Percentiles rank a stretch among this genome's conserved stretches.
Conservation (phyloP, 1,139 yeast genomes). For the Candida albicans region DNA sequence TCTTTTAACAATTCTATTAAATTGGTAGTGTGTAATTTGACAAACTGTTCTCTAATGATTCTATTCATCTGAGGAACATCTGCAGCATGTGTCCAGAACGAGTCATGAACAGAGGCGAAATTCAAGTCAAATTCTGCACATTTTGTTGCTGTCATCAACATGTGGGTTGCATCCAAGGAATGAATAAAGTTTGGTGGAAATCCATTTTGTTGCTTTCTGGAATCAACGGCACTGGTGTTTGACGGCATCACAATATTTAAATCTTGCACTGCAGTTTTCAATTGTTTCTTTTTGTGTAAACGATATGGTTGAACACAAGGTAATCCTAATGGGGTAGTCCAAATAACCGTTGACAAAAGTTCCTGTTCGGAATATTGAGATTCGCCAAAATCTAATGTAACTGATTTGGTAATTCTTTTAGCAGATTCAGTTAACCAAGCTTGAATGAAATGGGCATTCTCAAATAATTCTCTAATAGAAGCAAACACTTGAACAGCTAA, state of each 20-base stretch:
- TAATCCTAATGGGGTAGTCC: conserved; percentile 95
- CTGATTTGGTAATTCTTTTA: conserved; percentile 73
- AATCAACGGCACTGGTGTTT: conserved; percentile 76
- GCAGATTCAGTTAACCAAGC: conserved; percentile 95
- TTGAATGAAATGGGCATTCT: conserved; percentile 92
- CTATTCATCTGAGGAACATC: conserved; percentile 74
- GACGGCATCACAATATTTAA: conserved; percentile 83
- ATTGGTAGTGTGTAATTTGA: conserved; percentile 71
- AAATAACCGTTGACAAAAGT: conserved; percentile 84
- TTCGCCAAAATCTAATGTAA: conserved; percentile 54
- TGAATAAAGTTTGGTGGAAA: conserved; percentile 97
- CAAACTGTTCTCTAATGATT: conserved; percentile 77
- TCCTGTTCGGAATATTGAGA: conserved; percentile 21
- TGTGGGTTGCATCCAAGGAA: conserved; percentile 94
- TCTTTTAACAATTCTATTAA: conserved; percentile 66
- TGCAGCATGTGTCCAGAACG: conserved; percentile 97
- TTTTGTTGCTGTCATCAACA: conserved; percentile 83
- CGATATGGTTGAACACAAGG: conserved; percentile 97
- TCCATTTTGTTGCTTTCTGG: conserved; percentile 87
- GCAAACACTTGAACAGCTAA: conserved; percentile 77
- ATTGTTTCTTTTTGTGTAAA: conserved; percentile 58
- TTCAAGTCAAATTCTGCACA: conserved; percentile 67
- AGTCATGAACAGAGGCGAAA: conserved; percentile 98
- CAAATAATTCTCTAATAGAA: conserved; percentile 81
- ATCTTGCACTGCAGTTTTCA: conserved; percentile 79